A percentile compares a stretch with the other conserved stretches of the same genome.
Conservation (phyloP, 1,284 basidiomycete species). For the Coniferiporia sulphurascens region DNA sequence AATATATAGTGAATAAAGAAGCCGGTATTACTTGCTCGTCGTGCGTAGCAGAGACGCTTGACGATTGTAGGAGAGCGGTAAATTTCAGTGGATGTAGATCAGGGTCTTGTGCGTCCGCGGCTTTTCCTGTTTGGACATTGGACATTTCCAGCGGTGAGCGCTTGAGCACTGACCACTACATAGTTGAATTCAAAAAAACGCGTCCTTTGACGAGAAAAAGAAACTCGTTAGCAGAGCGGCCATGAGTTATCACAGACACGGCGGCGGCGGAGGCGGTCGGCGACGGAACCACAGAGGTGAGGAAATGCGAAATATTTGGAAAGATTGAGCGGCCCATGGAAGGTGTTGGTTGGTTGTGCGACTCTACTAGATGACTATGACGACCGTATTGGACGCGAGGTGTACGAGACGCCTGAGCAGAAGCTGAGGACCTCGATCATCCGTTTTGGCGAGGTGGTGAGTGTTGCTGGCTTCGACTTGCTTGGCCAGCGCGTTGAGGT, state of each 20-base stretch:
- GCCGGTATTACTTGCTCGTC: not conserved
- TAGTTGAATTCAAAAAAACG: not conserved
- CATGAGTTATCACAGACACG: constrained; percentile 46
- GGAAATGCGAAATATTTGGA: constrained; percentile 24
- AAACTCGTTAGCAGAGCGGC: not conserved
- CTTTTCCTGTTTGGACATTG: not conserved
- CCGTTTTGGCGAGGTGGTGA: constrained; percentile 79
- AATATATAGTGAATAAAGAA: not conserved
- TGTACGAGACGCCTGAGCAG: constrained; percentile 66
- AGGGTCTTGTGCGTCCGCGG: not conserved
- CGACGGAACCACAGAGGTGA: constrained; percentile 45
- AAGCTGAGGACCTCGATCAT: constrained; percentile 66
- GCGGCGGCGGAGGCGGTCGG: constrained; percentile 36
- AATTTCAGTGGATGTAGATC: not conserved
- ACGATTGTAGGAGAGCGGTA: not conserved
- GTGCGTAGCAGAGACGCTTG: not conserved
- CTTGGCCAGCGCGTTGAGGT: constrained; percentile 16
- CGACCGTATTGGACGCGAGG: constrained; percentile 55
- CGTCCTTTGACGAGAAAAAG: not conserved
- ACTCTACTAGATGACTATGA: constrained; percentile 44
- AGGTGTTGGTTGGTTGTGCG: not conserved
- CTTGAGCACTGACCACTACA: constrained; percentile 14
- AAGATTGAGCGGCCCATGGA: constrained; percentile 1
- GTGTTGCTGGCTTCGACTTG: constrained; percentile 26
- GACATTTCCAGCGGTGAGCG: constrained; percentile 9